Evolutionary conservation across 2,329 filamentous ascomycete genomes (phyloP).

Genomic region (Stagonosporopsis vannaccii): DNA sequence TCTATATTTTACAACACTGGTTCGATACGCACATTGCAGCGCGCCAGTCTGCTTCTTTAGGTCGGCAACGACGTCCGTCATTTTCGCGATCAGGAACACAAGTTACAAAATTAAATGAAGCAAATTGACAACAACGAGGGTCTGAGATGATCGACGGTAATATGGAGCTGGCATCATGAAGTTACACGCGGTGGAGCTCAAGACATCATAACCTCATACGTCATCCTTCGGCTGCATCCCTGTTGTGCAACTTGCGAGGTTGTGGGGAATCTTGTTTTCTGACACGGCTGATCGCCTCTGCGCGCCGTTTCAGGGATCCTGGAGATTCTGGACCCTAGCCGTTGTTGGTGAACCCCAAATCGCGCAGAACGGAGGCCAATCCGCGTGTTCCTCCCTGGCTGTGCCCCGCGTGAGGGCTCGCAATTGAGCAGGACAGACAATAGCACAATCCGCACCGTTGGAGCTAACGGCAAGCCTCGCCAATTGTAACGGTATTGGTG

Average conservation of each 20-base stretch:
- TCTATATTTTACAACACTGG: not conserved
- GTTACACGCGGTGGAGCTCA: conserved; percentile 10
- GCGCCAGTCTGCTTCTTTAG: conserved; percentile 53
- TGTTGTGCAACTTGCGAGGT: conserved; percentile 17
- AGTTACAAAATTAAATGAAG: not conserved
- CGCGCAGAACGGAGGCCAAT: conserved; percentile 11
- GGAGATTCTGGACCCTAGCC: conserved; percentile 11
- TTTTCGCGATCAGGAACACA: conserved; percentile 17
- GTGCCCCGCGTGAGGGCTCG: not conserved
- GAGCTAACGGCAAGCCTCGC: not conserved
- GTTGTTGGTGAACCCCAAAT: not conserved
- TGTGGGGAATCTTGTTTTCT: conserved; percentile 24
- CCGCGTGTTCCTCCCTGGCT: conserved; percentile 1
- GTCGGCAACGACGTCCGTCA: conserved; percentile 45
- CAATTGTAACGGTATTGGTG: conserved; percentile 1
- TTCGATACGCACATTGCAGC: conserved; percentile 48
- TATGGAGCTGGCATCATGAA: not conserved
- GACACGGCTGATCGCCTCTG: conserved; percentile 14
- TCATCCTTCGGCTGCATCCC: conserved; percentile 16
- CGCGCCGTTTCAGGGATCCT: conserved; percentile 8
- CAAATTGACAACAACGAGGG: not conserved
- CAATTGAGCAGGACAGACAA: not conserved
- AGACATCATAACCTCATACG: conserved; percentile 19
- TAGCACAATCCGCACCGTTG: not conserved
- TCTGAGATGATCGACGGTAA: not conserved